phyloP scores from a whole-genome alignment of 305 asterid species.

The Solanum hybrid region DNA sequence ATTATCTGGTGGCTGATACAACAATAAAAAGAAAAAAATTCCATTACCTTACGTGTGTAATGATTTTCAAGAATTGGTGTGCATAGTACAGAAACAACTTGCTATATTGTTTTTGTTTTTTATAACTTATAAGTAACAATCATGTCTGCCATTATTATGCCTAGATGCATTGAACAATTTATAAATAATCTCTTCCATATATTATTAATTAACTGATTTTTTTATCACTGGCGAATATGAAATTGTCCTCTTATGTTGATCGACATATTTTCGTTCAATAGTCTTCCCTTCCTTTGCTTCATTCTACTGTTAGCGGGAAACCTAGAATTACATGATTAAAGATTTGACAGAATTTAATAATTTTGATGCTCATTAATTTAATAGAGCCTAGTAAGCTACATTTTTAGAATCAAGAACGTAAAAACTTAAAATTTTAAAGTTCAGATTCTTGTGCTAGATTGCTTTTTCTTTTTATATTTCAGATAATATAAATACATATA shows the following conservation, averaged over 20 bases:
- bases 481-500: not conserved
- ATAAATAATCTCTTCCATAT: not conserved
- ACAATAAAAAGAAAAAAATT: not conserved
- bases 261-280: not conserved
- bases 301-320: not conserved
- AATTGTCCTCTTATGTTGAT: not conserved
- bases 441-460: not conserved
- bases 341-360: accelerated
- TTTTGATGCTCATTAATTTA: too few relatives aligned
- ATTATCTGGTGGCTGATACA: not conserved
- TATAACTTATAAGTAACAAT: not conserved
- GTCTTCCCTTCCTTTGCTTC: not conserved
- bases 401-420: not conserved
- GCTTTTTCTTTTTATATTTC: not conserved
- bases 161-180: not conserved
- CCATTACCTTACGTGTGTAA: not conserved
- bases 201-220: not conserved
- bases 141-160: not conserved
- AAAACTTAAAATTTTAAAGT: not conserved
- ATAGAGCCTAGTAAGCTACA: not conserved
- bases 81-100: not conserved
- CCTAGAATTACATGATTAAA: not conserved
- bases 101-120: not conserved
- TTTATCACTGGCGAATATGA: not conserved
- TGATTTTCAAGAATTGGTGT: not conserved